Percentiles rank a stretch among this genome's conserved stretches.
These are phyloP conservation scores for Vigna radiata DNA, from an alignment of 306 rosid species.

Conservation along the genomic window DNA sequence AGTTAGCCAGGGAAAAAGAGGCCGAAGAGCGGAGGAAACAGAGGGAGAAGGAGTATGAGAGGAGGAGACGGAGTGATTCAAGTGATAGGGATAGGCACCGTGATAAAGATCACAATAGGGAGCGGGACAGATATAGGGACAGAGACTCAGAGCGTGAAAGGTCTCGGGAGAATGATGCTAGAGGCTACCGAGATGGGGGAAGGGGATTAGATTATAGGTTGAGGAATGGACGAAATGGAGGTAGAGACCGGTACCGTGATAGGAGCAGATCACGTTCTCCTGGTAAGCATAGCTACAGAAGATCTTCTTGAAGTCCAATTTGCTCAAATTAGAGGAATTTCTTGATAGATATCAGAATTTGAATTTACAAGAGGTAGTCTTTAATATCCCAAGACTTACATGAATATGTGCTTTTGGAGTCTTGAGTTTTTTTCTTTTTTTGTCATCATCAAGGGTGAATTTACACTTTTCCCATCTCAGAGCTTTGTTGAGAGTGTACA, in stretches of 20 bases:
- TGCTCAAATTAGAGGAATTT: conserved; percentile 69
- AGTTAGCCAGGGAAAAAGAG: conserved; percentile 83
- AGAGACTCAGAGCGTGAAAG: conserved; percentile 77
- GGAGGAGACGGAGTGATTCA: conserved; percentile 74
- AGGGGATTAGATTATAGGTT: conserved; percentile 76
- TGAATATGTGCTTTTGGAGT: conserved; percentile 73
- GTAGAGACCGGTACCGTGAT: conserved; percentile 76
- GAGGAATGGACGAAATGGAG: conserved; percentile 87
- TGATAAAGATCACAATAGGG: conserved; percentile 77
- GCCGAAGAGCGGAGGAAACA: conserved; percentile 85
- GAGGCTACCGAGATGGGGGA: conserved; percentile 76
- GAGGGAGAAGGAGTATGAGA: conserved; percentile 78
- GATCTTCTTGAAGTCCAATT: conserved; percentile 83
- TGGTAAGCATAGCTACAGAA: conserved; percentile 66
- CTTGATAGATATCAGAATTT: conserved; percentile 82
- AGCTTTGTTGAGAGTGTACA: conserved; percentile 87
- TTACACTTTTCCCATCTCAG: conserved; percentile 78
- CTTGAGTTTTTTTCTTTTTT: conserved; percentile 46
- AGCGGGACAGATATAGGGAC: conserved; percentile 75
- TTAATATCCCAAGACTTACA: conserved; percentile 72
- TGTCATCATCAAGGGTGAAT: conserved; percentile 77
- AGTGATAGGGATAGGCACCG: conserved; percentile 76
- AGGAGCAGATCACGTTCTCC: conserved; percentile 96
- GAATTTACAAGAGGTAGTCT: conserved; percentile 88
- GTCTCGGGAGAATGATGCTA: conserved; percentile 73